Conservation (phyloP, 495 filamentous ascomycete genomes). For the Symbiotaphrina buchneri region DNA sequence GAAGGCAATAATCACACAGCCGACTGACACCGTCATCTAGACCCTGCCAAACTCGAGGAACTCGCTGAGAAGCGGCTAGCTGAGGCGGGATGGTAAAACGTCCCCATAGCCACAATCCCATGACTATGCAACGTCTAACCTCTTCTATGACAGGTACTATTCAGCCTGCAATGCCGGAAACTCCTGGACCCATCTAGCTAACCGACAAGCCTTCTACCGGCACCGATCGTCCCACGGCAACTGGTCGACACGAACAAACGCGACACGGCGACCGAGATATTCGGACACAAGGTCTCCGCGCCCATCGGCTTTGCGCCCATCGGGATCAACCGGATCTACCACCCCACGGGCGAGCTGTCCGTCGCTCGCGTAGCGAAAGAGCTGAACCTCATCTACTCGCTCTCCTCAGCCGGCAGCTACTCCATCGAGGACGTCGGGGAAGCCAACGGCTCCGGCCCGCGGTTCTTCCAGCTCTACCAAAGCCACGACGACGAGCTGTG, state of each 20-base stretch:
- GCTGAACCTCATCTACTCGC: slow-evolving; percentile 30
- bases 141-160: slow-evolving; percentile 20
- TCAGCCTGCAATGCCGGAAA: slow-evolving; percentile 42
- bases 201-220: slow-evolving; percentile 45
- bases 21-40: slow-evolving; percentile 9
- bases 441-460: slow-evolving; percentile 24
- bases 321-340: slow-evolving; percentile 44
- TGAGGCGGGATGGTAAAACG: slow-evolving; percentile 23
- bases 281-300: slow-evolving; percentile 32
- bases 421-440: slow-evolving; percentile 33
- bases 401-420: slow-evolving; percentile 32
- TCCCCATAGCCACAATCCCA: neutral
- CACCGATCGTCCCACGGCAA: slow-evolving; percentile 38
- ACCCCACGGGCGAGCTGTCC: slow-evolving; percentile 28
- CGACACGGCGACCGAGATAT: slow-evolving; percentile 34
- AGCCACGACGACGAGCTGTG: slow-evolving; percentile 37
- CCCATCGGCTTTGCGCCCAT: slow-evolving; percentile 44
- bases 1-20: slow-evolving; percentile 5
- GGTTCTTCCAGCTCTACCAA: slow-evolving; percentile 46
- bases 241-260: slow-evolving; percentile 37
- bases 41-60: slow-evolving; percentile 32
- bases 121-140: neutral
- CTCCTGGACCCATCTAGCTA: slow-evolving; percentile 40
- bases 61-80: slow-evolving; percentile 31
- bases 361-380: slow-evolving; percentile 34